A percentile compares a stretch with the other conserved stretches of the same genome.
phyloP scores from a whole-genome alignment of 1,139 yeast genomes.

The Williopsis jadinii region DNA sequence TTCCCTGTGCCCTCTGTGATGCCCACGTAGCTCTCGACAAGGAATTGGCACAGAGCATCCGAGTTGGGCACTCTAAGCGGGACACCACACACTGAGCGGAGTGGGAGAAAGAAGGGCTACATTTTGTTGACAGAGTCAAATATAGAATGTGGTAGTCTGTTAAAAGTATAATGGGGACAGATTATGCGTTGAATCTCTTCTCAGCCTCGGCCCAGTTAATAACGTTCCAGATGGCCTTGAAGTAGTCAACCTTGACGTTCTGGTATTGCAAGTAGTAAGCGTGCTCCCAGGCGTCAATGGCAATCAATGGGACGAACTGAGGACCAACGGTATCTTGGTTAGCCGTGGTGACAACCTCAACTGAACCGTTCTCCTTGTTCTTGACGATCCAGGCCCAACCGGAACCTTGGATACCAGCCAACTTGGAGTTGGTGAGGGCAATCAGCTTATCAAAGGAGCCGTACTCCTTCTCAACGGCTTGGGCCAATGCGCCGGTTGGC shows the following conservation, averaged over 20 bases:
- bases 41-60: too few species aligned
- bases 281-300: slow-evolving; percentile 98
- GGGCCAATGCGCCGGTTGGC: slow-evolving; percentile 54
- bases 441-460: slow-evolving; percentile 77
- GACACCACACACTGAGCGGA: not conserved
- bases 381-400: slow-evolving; percentile 97
- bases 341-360: slow-evolving; percentile 79
- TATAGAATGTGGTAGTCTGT: not conserved
- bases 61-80: too few species aligned
- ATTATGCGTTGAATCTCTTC: slow-evolving; percentile 30
- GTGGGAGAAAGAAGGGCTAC: not conserved
- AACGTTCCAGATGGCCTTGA: slow-evolving; percentile 95
- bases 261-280: slow-evolving; percentile 96
- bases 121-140: not conserved
- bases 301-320: slow-evolving; percentile 70
- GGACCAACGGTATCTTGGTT: slow-evolving; percentile 90
- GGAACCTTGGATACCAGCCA: slow-evolving; percentile 94
- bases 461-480: slow-evolving; percentile 58
- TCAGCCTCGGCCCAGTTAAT: slow-evolving; percentile 96
- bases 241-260: slow-evolving; percentile 90
- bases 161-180: too few species aligned
- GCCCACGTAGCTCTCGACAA: too few species aligned
- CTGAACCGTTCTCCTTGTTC: slow-evolving; percentile 72
- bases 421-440: slow-evolving; percentile 59
- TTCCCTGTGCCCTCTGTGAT: too few species aligned